These are phyloP conservation scores for Taxawa tesnikishii DNA, from an alignment of 2,329 filamentous ascomycete species.

Conservation along the genomic window DNA sequence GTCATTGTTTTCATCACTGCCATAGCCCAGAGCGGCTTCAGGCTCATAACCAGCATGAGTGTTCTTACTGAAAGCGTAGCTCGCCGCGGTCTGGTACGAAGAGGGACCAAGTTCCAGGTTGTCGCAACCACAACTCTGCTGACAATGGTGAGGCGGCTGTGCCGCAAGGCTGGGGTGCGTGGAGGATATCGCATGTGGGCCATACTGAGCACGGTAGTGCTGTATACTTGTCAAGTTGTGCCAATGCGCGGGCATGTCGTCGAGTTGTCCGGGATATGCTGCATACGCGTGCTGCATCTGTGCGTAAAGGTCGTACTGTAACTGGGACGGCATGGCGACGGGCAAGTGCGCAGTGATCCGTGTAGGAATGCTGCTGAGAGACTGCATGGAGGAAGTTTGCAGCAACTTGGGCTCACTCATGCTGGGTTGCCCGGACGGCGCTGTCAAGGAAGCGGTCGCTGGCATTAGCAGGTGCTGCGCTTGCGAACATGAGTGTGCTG, in stretches of 20 bases:
- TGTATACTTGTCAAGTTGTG: slow-evolving; percentile 3
- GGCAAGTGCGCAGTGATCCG: too few relatives aligned
- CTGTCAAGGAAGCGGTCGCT: too few relatives aligned
- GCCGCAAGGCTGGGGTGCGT: background rate
- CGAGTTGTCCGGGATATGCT: too few relatives aligned
- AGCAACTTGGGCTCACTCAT: too few relatives aligned
- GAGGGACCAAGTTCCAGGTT: too few relatives aligned
- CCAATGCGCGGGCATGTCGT: slow-evolving; percentile 3
- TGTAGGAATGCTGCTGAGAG: too few relatives aligned
- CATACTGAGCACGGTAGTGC: background rate
- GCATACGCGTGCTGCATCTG: background rate
- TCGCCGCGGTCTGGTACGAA: slow-evolving; percentile 29
- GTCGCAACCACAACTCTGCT: background rate
- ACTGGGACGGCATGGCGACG: too few relatives aligned
- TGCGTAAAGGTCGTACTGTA: slow-evolving; percentile 1
- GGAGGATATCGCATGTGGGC: background rate
- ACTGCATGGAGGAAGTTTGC: too few relatives aligned
- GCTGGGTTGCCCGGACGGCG: too few relatives aligned
- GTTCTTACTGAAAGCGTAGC: slow-evolving; percentile 32
- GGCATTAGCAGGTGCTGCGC: too few relatives aligned
- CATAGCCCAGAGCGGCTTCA: slow-evolving; percentile 28
- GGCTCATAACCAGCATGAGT: slow-evolving; percentile 23
- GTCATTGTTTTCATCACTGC: slow-evolving; percentile 24
- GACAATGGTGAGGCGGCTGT: slow-evolving; percentile 2
- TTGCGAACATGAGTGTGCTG: too few relatives aligned